Evolutionary conservation across 768 basidiomycete genomes (phyloP).

Genomic region (Xerocomellus dryophilus): DNA sequence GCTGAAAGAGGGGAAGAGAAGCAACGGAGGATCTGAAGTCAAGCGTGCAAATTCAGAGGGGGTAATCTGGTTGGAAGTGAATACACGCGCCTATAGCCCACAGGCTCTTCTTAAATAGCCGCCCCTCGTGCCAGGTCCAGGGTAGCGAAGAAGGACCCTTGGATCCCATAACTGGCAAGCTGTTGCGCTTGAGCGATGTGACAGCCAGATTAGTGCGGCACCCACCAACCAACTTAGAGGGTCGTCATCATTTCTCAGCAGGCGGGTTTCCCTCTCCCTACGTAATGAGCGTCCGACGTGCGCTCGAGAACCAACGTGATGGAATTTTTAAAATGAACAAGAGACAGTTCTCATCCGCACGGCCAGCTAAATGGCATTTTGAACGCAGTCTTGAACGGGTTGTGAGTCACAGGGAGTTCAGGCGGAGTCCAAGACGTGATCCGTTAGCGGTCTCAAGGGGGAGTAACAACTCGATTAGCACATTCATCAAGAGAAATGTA

Average conservation of each 20-base stretch:
- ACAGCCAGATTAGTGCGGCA: not conserved
- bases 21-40: not conserved
- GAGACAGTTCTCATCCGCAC: not conserved
- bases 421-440: not conserved
- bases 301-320: not conserved
- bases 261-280: not conserved
- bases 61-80: not conserved
- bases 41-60: constrained; percentile 4
- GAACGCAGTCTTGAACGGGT: not conserved
- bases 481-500: constrained; percentile 3
- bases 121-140: constrained; percentile 11
- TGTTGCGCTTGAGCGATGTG: constrained; percentile 1
- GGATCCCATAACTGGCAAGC: constrained; percentile 8
- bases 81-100: not conserved
- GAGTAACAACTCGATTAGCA: constrained; percentile 7
- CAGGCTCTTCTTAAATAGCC: constrained; percentile 17
- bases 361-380: not conserved
- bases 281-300: constrained; percentile 7
- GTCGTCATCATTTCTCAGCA: constrained; percentile 10
- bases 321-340: not conserved
- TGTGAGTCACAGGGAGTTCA: not conserved
- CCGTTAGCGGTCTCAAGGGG: constrained; percentile 9
- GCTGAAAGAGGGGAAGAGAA: not conserved
- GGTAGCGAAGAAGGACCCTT: constrained; percentile 17
- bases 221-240: constrained; percentile 1